Percentiles rank a stretch among this genome's conserved stretches.
Conservation (phyloP, 2,329 filamentous ascomycete species). For the Monosporascus sp. region DNA sequence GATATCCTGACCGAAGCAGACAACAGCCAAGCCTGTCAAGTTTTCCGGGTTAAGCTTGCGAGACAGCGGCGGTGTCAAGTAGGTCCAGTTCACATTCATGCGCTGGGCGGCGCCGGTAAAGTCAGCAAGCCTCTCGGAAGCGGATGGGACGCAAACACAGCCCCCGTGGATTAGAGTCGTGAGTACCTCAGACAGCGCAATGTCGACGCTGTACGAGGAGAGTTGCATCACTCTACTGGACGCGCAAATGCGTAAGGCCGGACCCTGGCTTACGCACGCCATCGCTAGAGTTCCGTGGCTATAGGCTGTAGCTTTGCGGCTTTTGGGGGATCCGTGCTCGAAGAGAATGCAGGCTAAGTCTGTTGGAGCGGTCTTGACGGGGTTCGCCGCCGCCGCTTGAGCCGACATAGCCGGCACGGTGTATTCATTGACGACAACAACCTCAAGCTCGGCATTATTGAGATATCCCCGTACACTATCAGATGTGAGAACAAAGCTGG, state of each 20-base stretch:
- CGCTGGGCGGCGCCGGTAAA: constrained; percentile 36
- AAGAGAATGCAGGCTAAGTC: constrained; percentile 58
- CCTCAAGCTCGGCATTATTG: constrained; percentile 33
- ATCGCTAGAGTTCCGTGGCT: constrained; percentile 55
- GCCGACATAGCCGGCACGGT: constrained; percentile 32
- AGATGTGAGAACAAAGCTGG: constrained; percentile 39
- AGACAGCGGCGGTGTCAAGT: constrained; percentile 47
- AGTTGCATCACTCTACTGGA: constrained; percentile 54
- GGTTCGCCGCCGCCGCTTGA: constrained; percentile 21
- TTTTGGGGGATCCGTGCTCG: constrained; percentile 50
- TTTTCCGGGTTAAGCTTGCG: constrained; percentile 23
- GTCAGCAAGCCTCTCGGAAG: constrained; percentile 36
- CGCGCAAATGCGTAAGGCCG: constrained; percentile 42
- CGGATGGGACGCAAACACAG: constrained; percentile 44
- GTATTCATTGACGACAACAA: constrained; percentile 37
- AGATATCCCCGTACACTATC: constrained; percentile 36
- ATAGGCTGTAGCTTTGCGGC: constrained; percentile 57
- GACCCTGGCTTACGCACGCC: constrained; percentile 44
- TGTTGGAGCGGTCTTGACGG: constrained; percentile 32
- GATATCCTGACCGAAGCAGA: constrained; percentile 38
- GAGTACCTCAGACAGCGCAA: constrained; percentile 49
- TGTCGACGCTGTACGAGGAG: constrained; percentile 51
- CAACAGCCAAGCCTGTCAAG: constrained; percentile 23
- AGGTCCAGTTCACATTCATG: constrained; percentile 38
- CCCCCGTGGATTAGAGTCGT: constrained; percentile 46